phyloP scores from a whole-genome alignment of 148 eudicot species.

The Tetragonia tetragonoides region DNA sequence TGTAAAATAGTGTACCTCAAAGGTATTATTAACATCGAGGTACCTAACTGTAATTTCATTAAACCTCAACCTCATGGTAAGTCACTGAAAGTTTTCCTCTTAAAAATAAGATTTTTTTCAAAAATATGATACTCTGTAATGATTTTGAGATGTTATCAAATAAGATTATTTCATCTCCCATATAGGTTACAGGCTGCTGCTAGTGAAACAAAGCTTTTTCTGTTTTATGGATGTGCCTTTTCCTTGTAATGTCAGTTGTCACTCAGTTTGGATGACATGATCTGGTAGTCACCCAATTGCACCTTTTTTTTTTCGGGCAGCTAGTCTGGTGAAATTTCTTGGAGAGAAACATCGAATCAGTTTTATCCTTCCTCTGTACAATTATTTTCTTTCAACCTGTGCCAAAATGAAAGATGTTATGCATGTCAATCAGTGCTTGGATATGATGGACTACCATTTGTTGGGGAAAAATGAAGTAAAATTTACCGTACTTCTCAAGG shows the following conservation, averaged over 20 bases:
- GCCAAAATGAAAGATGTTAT: constrained; percentile 35
- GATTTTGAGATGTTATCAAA: too few relatives aligned
- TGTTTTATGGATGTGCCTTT: neutral
- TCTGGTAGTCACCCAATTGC: constrained; percentile 3
- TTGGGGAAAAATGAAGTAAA: constrained; percentile 70
- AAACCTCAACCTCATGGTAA: too few relatives aligned
- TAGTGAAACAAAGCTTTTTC: constrained; percentile 7
- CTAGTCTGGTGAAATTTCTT: constrained; percentile 44
- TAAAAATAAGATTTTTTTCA: too few relatives aligned
- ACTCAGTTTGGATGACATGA: neutral
- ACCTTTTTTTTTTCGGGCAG: constrained; percentile 48
- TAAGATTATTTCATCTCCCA: neutral
- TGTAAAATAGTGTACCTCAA: too few relatives aligned
- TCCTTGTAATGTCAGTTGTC: neutral
- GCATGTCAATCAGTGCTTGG: constrained; percentile 61
- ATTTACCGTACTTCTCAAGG: constrained; percentile 76
- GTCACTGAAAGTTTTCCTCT: too few relatives aligned
- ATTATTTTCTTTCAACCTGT: constrained; percentile 54
- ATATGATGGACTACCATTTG: constrained; percentile 68
- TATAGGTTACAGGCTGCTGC: neutral
- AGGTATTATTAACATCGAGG: too few relatives aligned
- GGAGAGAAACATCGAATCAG: constrained; percentile 43
- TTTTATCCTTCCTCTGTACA: constrained; percentile 54
- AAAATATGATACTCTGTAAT: too few relatives aligned
- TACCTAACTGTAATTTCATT: too few relatives aligned